phyloP scores from a whole-genome alignment of 352 stramenopile species.

The Pythium oligandrum region DNA sequence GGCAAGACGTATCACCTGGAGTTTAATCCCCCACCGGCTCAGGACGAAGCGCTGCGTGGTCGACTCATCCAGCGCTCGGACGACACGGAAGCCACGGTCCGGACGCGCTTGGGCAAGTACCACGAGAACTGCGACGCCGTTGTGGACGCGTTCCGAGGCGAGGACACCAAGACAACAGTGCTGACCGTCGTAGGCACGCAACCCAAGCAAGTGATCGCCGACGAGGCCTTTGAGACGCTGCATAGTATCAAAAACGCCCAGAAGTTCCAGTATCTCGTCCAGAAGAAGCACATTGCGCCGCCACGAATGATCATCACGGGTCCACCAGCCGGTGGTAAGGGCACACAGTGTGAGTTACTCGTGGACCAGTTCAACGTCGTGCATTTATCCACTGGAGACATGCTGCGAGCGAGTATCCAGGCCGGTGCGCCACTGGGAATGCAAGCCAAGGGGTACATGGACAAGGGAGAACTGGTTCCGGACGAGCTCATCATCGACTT shows the following conservation, averaged over 20 bases:
- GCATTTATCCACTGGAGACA: slow-evolving; percentile 91
- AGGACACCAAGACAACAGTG: slow-evolving; percentile 14
- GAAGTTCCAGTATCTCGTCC: slow-evolving; percentile 19
- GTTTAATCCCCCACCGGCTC: slow-evolving; percentile 89
- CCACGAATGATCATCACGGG: slow-evolving; percentile 69
- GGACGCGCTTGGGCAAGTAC: slow-evolving; percentile 84
- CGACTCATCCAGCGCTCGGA: slow-evolving; percentile 88
- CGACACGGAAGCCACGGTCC: slow-evolving; percentile 91
- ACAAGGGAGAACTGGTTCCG: slow-evolving; percentile 84
- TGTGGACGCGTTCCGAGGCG: slow-evolving; percentile 17
- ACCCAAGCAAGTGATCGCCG: slow-evolving; percentile 17
- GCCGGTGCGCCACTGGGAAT: slow-evolving; percentile 43
- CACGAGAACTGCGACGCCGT: slow-evolving; percentile 70
- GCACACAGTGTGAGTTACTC: slow-evolving; percentile 89
- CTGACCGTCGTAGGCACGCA: slow-evolving; percentile 19
- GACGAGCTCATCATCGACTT: slow-evolving; percentile 92
- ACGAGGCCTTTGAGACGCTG: slow-evolving; percentile 12
- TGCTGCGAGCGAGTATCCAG: slow-evolving; percentile 86
- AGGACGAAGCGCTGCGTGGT: slow-evolving; percentile 52
- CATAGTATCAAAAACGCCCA: slow-evolving; percentile 17
- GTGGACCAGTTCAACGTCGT: slow-evolving; percentile 86
- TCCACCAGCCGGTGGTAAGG: slow-evolving; percentile 85
- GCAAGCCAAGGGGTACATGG: slow-evolving; percentile 86
- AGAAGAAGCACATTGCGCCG: slow-evolving; percentile 14
- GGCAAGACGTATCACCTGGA: slow-evolving; percentile 96